Conservation (phyloP, 192 early-diverging fungal genomes). For the Rhizophagus clarus region DNA sequence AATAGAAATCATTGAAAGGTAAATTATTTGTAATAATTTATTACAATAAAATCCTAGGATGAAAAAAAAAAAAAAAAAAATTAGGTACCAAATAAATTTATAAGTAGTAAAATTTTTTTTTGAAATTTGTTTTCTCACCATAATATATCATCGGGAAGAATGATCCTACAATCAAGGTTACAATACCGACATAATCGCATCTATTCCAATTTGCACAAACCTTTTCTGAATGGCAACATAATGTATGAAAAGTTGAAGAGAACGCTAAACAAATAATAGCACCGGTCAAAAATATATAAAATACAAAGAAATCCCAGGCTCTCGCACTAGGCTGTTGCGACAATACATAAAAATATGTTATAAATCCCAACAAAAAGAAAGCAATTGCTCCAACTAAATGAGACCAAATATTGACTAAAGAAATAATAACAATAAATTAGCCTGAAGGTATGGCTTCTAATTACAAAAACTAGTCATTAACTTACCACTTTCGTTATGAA, state of each 20-base stretch:
- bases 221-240: constrained; percentile 80
- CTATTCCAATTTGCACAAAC: constrained; percentile 79
- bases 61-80: background rate
- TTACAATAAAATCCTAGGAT: constrained; percentile 53
- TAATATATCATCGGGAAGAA: constrained; percentile 56
- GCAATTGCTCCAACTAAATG: constrained; percentile 74
- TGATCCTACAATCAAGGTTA: constrained; percentile 72
- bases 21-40: constrained; percentile 47
- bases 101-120: background rate
- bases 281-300: constrained; percentile 75
- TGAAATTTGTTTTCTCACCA: constrained; percentile 33
- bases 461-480: background rate
- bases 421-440: background rate
- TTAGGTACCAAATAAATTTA: background rate
- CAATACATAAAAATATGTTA: constrained; percentile 47
- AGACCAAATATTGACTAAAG: constrained; percentile 79
- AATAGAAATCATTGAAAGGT: constrained; percentile 59
- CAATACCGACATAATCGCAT: constrained; percentile 93
- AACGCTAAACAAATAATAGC: constrained; percentile 78
- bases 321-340: constrained; percentile 48
- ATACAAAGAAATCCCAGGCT: constrained; percentile 66
- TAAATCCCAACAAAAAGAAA: constrained; percentile 56
- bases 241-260: constrained; percentile 79
- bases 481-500: constrained; percentile 33
- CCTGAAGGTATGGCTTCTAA: background rate